Evolutionary conservation across 306 rosid species (phyloP).

Genomic region (Medicago arabica): DNA sequence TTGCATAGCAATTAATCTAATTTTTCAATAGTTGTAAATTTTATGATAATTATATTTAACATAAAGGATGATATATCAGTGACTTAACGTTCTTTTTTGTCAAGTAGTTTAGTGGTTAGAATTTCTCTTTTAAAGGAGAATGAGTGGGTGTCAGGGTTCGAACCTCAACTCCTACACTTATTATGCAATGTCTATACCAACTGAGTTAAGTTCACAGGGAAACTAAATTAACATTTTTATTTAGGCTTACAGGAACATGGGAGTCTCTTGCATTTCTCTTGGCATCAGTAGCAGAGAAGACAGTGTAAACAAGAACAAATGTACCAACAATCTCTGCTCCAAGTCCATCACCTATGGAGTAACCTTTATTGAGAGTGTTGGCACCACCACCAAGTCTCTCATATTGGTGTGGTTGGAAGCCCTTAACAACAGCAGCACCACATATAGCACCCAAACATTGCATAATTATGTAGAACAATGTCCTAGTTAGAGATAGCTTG

Average conservation of each 20-base stretch:
- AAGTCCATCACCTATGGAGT: slow-evolving; percentile 39
- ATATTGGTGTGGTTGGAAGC: slow-evolving; percentile 37
- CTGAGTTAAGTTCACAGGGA: too few species aligned
- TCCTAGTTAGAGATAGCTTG: neutral
- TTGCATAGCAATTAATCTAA: too few species aligned
- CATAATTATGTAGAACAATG: neutral
- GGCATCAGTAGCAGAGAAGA: slow-evolving; percentile 48
- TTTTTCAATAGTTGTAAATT: too few species aligned
- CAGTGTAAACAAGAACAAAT: slow-evolving; percentile 47
- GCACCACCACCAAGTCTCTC: slow-evolving; percentile 48
- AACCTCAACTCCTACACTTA: too few species aligned
- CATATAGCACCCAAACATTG: slow-evolving; percentile 38
- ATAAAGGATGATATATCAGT: neutral
- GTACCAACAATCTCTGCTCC: slow-evolving; percentile 49
- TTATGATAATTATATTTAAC: too few species aligned
- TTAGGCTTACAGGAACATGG: slow-evolving; percentile 42
- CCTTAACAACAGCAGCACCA: slow-evolving; percentile 45
- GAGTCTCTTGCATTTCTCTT: slow-evolving; percentile 47
- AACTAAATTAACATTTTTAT: too few species aligned
- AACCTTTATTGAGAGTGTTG: slow-evolving; percentile 18
- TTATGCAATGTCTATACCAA: too few species aligned
- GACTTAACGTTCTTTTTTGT: neutral
- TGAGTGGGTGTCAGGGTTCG: too few species aligned
- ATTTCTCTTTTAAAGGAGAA: too few species aligned
- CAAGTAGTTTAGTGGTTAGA: too few species aligned